Percentiles rank a stretch among this genome's conserved stretches.
These are phyloP conservation scores for Claviceps sp. DNA, from an alignment of 2,329 filamentous ascomycete species.

Conservation along the genomic window DNA sequence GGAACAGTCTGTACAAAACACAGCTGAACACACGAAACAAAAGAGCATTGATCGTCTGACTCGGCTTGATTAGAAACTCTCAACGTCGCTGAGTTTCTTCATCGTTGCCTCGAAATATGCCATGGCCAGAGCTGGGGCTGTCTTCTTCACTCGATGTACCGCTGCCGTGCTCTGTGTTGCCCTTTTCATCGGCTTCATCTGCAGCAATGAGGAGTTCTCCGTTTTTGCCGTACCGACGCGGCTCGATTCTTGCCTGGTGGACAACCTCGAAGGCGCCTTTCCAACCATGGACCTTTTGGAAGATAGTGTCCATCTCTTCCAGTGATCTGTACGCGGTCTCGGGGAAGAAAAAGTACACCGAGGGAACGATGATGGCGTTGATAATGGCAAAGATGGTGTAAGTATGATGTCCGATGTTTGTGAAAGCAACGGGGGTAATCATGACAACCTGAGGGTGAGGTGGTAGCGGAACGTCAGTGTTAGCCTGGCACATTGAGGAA, in stretches of 20 bases:
- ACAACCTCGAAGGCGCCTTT: constrained; percentile 23
- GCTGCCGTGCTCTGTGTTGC: constrained; percentile 15
- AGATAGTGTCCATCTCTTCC: constrained; percentile 55
- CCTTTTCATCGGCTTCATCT: constrained; percentile 27
- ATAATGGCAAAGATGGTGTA: constrained; percentile 56
- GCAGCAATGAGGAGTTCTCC: constrained; percentile 40
- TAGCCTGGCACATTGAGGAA: not conserved
- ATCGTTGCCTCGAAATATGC: constrained; percentile 18
- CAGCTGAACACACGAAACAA: not conserved
- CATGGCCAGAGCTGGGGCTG: constrained; percentile 10
- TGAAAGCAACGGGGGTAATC: constrained; percentile 46
- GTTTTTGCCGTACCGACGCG: constrained; percentile 43
- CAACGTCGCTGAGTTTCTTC: constrained; percentile 20
- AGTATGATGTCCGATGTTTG: constrained; percentile 44
- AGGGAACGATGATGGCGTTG: constrained; percentile 45
- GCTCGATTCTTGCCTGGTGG: constrained; percentile 30
- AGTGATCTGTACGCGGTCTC: constrained; percentile 51
- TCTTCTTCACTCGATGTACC: constrained; percentile 17
- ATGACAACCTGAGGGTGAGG: constrained; percentile 34
- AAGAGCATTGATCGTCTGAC: not conserved
- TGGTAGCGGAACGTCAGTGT: not conserved
- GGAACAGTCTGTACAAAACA: not conserved
- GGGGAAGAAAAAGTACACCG: constrained; percentile 49
- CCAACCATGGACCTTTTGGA: constrained; percentile 39
- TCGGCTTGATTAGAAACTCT: not conserved